Percentiles rank a stretch among this genome's conserved stretches.
These are phyloP conservation scores for Pseudotsuga menziesii DNA, from an alignment of 75 land plant genomes.

Conservation along the genomic window DNA sequence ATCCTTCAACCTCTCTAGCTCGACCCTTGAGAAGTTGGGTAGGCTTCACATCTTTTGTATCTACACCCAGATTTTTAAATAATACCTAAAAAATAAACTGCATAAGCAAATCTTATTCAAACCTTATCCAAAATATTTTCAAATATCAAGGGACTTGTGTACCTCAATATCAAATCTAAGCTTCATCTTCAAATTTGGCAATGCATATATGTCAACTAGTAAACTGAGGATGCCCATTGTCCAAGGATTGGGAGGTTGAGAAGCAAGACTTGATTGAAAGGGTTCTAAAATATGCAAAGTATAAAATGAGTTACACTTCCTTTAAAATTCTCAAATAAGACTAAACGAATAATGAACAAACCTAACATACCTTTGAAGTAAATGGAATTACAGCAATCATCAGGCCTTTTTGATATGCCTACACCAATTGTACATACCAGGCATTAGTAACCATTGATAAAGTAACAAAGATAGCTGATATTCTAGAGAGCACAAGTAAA, in stretches of 20 bases:
- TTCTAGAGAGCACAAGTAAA: background rate
- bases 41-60: conserved; percentile 87
- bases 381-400: no score
- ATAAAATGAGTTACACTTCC: no score
- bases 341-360: no score
- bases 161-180: conserved; percentile 98
- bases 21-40: conserved; percentile 81
- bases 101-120: no score
- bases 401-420: no score
- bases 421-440: background rate
- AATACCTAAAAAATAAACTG: no score
- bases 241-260: conserved; percentile 99
- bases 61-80: conserved; percentile 86
- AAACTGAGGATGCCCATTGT: conserved; percentile 92
- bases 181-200: conserved; percentile 96
- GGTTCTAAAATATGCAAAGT: conserved; percentile 94
- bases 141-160: no score
- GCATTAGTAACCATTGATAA: background rate
- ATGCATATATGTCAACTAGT: conserved; percentile 84
- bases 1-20: conserved; percentile 68
- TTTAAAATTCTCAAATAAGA: no score
- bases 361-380: no score
- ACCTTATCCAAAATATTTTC: no score
- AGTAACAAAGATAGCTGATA: background rate
- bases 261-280: conserved; percentile 81